Conservation (phyloP, 2,329 filamentous ascomycete genomes). For the Colletotrichum cuscutae region DNA sequence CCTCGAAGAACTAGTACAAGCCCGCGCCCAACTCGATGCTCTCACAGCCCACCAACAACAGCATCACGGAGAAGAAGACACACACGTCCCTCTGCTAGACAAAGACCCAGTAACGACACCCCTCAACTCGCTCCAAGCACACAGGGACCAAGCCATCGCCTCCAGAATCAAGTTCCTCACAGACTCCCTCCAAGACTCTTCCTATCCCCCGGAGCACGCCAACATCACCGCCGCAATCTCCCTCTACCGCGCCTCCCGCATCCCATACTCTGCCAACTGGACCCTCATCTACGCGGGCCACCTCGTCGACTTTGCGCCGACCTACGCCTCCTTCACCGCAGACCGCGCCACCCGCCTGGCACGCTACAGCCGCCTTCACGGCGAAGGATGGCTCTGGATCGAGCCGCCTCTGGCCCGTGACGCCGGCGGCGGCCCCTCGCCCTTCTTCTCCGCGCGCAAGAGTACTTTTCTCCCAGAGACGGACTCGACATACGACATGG, state of each 20-base stretch:
- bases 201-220: constrained; percentile 47
- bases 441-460: constrained; percentile 43
- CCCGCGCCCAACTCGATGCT: constrained; percentile 14
- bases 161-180: constrained; percentile 46
- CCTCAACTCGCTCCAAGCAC: constrained; percentile 18
- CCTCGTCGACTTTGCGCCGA: constrained; percentile 52
- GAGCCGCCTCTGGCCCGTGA: constrained; percentile 51
- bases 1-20: constrained; percentile 16
- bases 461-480: constrained; percentile 41
- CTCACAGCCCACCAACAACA: background rate
- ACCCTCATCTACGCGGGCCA: constrained; percentile 55
- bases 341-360: constrained; percentile 52
- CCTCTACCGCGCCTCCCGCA: constrained; percentile 52
- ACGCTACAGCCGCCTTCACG: constrained; percentile 47
- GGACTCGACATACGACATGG: constrained; percentile 42
- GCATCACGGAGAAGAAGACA: background rate
- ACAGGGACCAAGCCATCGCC: constrained; percentile 39
- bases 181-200: constrained; percentile 43
- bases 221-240: constrained; percentile 55
- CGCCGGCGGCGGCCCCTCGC: constrained; percentile 19
- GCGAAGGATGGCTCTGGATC: constrained; percentile 57
- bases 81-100: background rate
- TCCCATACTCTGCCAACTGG: constrained; percentile 50
- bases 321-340: constrained; percentile 49
- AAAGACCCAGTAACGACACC: background rate